Evolutionary conservation across 441 rosid genomes (phyloP), one percentile per base, ranked within the genome.

Genomic region (Bocquillonia castaneifolia): DNA sequence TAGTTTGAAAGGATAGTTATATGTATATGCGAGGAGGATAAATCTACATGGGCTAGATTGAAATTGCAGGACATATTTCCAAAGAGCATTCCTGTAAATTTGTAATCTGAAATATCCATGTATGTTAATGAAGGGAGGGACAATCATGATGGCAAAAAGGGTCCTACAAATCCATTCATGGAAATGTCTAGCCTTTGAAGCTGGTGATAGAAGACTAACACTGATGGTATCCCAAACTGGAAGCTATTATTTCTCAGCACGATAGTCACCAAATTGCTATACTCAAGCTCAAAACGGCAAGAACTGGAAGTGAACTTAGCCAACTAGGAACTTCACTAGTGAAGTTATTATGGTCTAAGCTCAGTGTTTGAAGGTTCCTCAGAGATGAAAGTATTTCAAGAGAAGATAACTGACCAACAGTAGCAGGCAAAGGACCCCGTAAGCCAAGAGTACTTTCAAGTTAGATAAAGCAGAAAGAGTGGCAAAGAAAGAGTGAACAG

Each of bases 121-220:
- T 83, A 82, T 39, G 61, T 74, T 31, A 87, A 54, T 0, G 83
- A 79, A 71, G 88, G 86, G 37, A 83, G 73, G 23, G 88, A 72
- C 37, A 87, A 59, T 17, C 85, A 29, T 15, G 80, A 78, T 37
- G 85, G 80, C 39, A 66, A 48, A 54, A 87, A 80, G 1, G 86
- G 89, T 39, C 89, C 92, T 2, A 77, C 80, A 68, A 87, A 83
- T 53, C 77, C 78, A 63, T 87, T 84, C 26, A 82, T 62, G 10
- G 92, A 87, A 28, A 82, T 75, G 57, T 87, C 92, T 9, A 87
- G 76, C 79, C 69, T 85, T 29, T 85, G 78, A 60, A 87, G 92
- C 69, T 79, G 84, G 64, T 78, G 45, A 64, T 48, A 81, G 22
- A 78, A 77, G 39, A 52, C 66, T 39, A 83, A 56, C 29, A 81